phyloP scores from a whole-genome alignment of 106 monocot species.

The Narthecium ossifragum region DNA sequence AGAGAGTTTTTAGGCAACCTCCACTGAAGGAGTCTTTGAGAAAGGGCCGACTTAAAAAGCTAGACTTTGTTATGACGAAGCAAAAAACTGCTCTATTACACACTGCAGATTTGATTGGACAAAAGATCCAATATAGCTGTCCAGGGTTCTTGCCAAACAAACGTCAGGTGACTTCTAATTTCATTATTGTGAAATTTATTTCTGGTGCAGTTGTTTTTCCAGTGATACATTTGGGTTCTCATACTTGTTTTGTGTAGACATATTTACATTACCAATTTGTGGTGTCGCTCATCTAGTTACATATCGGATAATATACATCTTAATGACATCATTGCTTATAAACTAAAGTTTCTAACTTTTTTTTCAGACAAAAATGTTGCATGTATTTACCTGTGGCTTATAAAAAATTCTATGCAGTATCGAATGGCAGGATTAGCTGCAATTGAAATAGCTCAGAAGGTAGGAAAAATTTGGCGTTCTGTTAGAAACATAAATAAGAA shows the following conservation, averaged over 20 bases:
- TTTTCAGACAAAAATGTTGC: too few relatives aligned
- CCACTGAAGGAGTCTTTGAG: constrained; percentile 65
- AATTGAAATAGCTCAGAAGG: constrained; percentile 93
- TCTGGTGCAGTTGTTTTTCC: too few relatives aligned
- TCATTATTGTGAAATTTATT: neutral
- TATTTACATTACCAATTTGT: too few relatives aligned
- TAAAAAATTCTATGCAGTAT: constrained; percentile 65
- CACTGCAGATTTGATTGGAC: constrained; percentile 78
- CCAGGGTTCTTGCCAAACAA: constrained; percentile 83
- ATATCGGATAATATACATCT: too few relatives aligned
- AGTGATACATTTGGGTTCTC: too few relatives aligned
- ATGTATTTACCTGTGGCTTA: too few relatives aligned
- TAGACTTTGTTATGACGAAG: constrained; percentile 62
- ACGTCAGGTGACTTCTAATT: constrained; percentile 61
- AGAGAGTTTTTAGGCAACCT: constrained; percentile 86
- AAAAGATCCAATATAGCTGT: constrained; percentile 80
- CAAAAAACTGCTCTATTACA: constrained; percentile 59
- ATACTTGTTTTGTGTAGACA: too few relatives aligned
- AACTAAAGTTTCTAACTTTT: too few relatives aligned
- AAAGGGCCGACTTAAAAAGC: constrained; percentile 63
- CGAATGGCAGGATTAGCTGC: constrained; percentile 96
- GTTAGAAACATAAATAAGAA: constrained; percentile 52
- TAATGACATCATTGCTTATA: too few relatives aligned
- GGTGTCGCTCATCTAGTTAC: too few relatives aligned
- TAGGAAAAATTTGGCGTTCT: constrained; percentile 65